Percentiles rank a stretch among this genome's conserved stretches.
Evolutionary conservation across 305 asterid genomes (phyloP).

Genomic region (Fraxinus sp.): DNA sequence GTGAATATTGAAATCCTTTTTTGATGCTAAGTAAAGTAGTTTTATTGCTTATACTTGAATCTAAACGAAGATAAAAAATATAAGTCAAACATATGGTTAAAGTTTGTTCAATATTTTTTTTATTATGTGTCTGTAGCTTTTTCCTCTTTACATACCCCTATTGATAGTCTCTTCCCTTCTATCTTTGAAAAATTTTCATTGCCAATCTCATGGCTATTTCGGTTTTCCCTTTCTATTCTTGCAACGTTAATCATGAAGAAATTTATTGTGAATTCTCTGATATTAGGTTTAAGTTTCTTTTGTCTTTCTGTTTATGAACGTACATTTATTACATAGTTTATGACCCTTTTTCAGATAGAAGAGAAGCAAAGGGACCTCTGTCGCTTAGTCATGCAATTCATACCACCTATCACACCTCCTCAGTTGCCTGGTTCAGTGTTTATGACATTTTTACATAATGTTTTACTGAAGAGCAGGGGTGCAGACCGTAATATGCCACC

Average conservation of each 20-base stretch:
- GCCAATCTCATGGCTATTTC: not conserved
- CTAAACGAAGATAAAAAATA: not conserved
- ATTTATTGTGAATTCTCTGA: not conserved
- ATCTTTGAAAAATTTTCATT: not conserved
- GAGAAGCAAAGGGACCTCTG: slow-evolving; percentile 95
- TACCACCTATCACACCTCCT: slow-evolving; percentile 74
- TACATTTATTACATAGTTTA: slow-evolving; percentile 20
- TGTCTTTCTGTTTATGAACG: slow-evolving; percentile 1
- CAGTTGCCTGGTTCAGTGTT: slow-evolving; percentile 90
- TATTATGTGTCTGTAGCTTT: not conserved
- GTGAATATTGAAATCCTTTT: not conserved
- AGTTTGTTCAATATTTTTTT: not conserved
- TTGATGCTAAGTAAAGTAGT: not conserved
- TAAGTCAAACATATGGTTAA: not conserved
- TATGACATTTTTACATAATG: slow-evolving; percentile 73
- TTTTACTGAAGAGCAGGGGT: slow-evolving; percentile 88
- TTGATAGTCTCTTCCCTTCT: not conserved
- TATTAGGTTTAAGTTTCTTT: not conserved
- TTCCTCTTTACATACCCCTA: slow-evolving; percentile 3
- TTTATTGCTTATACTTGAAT: not conserved
- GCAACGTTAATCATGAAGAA: slow-evolving; percentile 3
- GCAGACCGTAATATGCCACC: slow-evolving; percentile 92
- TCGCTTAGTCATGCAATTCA: slow-evolving; percentile 82
- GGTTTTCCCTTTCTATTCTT: not conserved
- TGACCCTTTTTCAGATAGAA: slow-evolving; percentile 60